Evolutionary conservation across 495 filamentous ascomycete genomes (phyloP).

Genomic region (Oleoguttula mirabilis): DNA sequence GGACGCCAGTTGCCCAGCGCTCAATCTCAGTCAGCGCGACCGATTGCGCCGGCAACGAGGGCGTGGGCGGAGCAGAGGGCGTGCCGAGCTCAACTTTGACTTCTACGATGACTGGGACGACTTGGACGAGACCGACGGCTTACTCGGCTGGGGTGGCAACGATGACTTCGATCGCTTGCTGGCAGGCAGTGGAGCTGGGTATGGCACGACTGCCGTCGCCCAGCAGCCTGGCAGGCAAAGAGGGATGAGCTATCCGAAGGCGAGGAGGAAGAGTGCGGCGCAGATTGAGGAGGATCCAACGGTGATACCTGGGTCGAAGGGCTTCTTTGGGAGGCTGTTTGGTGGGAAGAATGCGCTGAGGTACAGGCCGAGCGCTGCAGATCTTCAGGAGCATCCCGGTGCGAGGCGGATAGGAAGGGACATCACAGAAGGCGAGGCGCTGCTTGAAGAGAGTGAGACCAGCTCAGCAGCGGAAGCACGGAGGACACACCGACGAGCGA

Average conservation of each 20-base stretch:
- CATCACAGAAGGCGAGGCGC: constrained; percentile 51
- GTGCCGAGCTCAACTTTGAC: constrained; percentile 77
- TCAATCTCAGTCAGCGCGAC: constrained; percentile 42
- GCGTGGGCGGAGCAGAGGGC: constrained; percentile 39
- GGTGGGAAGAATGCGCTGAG: constrained; percentile 58
- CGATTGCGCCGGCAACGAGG: constrained; percentile 54
- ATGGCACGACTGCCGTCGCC: constrained; percentile 28
- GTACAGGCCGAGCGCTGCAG: constrained; percentile 84
- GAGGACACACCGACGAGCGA: constrained; percentile 42
- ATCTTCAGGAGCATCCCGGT: constrained; percentile 79
- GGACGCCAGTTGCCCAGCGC: constrained; percentile 42
- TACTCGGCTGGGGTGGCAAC: constrained; percentile 60
- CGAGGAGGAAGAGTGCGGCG: constrained; percentile 52
- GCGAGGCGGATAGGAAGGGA: constrained; percentile 29
- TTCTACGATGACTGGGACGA: constrained; percentile 99
- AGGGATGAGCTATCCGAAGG: constrained; percentile 65
- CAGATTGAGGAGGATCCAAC: constrained; percentile 65
- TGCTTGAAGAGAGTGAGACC: constrained; percentile 54
- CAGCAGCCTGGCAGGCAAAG: constrained; percentile 62
- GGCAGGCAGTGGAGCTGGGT: constrained; percentile 49
- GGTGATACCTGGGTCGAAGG: constrained; percentile 74
- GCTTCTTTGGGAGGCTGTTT: constrained; percentile 64
- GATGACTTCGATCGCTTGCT: constrained; percentile 83
- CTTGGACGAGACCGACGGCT: constrained; percentile 50
- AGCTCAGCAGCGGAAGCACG: constrained; percentile 18